Evolutionary conservation across 225 moss, liverwort and hornwort species (phyloP).

Genomic region (Straminergon stramineum): DNA sequence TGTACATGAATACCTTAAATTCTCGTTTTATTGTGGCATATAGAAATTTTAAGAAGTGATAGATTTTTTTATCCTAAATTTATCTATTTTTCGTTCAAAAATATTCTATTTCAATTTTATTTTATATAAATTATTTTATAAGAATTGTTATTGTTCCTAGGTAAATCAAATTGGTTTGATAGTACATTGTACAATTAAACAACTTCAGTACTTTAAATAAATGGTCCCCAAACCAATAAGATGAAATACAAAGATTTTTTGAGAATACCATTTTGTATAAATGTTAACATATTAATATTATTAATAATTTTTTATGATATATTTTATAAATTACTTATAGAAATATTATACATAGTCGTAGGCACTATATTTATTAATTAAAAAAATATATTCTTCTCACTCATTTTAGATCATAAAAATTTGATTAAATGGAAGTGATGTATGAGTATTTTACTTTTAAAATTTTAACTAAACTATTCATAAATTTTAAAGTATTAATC

Average conservation of each 20-base stretch:
- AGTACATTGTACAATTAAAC: not conserved
- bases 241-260: not conserved
- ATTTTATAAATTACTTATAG: too few relatives aligned
- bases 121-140: not conserved
- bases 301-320: not conserved
- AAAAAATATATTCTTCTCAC: not conserved
- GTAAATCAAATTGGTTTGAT: not conserved
- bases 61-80: not conserved
- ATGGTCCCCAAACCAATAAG: not conserved
- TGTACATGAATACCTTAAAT: not conserved
- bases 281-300: fast-evolving
- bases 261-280: not conserved
- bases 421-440: not conserved
- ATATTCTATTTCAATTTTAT: too few relatives aligned
- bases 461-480: not conserved
- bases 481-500: not conserved
- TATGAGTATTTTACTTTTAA: not conserved
- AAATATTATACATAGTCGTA: not conserved
- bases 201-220: not conserved
- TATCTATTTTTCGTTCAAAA: not conserved
- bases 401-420: not conserved
- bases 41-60: not conserved
- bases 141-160: not conserved
- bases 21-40: not conserved
- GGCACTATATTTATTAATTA: not conserved